Evolutionary conservation across 2,329 filamentous ascomycete genomes (phyloP), one percentile per base, ranked within the genome.

Genomic region (Gremmenia infestans): DNA sequence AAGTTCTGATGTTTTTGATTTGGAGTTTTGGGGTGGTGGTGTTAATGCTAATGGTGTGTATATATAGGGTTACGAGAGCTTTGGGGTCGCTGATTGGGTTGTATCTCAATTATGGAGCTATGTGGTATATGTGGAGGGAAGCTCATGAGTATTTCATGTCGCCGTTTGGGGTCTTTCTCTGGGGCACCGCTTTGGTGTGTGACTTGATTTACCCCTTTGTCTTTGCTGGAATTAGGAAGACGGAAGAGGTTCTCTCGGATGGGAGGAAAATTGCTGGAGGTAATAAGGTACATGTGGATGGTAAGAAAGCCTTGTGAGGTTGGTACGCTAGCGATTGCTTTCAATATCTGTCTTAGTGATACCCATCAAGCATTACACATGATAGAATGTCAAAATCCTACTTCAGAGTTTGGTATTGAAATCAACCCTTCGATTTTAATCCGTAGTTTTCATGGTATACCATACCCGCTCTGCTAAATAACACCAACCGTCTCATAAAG

Each of bases 91-190:
- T 77, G 8, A 65, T 72, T 56, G 76, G 76, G 2, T 66, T 78
- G 17, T 68, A 73, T 5, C 54, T 72, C 11, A 69, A 68, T 45
- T 74, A 73, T 52, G 65, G 65, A 8, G 60, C 77, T 45, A 65
- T 76, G n/a, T 79, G 76, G 76, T 77, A 73, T 68, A 73, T 72
- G 60, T 80, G 78, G 78, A 76, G 76, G 3, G 78, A 79, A 54
- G 74, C 76, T 1, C 75, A 80, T 61, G 72, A 71, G 11, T 81
- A 78, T 62, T 73, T 76, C 32, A 67, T 72, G 49, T 73, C 72
- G 35, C 76, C 74, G 0, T 65, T 77, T 4, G 73, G 71, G 0
- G 46, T 78, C 4, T 73, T 78, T 55, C 62, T 80, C 14, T 71
- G 71, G 58, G 72, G 69, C 0, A 71, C 72, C 0, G 72, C 71